Base-by-base conservation (phyloP, 2,329 filamentous ascomycete species). In the Penicillium expansum region DNA sequence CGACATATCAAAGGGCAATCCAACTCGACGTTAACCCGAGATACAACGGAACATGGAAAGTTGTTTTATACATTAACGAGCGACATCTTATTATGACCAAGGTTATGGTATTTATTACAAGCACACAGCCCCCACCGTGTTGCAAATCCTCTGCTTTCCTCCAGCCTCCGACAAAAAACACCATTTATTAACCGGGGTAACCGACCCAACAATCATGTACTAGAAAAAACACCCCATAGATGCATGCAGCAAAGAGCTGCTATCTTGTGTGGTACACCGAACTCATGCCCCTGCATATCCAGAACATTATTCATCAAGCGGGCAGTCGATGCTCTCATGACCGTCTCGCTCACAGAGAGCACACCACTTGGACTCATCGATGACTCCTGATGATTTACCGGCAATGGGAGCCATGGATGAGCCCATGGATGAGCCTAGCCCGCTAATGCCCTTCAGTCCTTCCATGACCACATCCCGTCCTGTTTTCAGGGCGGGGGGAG, bases 311-410 rank as follows among this genome's bases (percentile, higher is more conserved):
- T 95, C 91, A 76, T 96, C 92, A 74, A 96, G 89, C 13, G 92
- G 92, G 75, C 92, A 96, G 74, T 95, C 91, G 59, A 96, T 92
- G 69, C 93, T 97, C 75, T 97, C 90, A 72, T 99, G 94, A 14
- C 94, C 94, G 69, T 99, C 94, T 60, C 91, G 86, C 79, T 99
- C 94, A 72, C 94, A 99, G 43, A 97, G 81, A 16, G 94, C 94
- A 75, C 94, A 99, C 94, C 94, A 99, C 77, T 96, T 97, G 60
- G 88, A 84, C 53, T 87, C 85, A 68, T 97, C 91, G 62, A 93
- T 81, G 45, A 90, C 78, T 1, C 89, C 89, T 54, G 86, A 91
- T 63, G 88, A 85, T 77, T 91, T 93, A 51, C 90, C 90, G 5
- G 90, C 88, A 24, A 91, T 83, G 2, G 90, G 87, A 2, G 85